Evolutionary conservation across 768 basidiomycete genomes (phyloP), one percentile per base, ranked within the genome.

Genomic region (Mycena vulgaris): DNA sequence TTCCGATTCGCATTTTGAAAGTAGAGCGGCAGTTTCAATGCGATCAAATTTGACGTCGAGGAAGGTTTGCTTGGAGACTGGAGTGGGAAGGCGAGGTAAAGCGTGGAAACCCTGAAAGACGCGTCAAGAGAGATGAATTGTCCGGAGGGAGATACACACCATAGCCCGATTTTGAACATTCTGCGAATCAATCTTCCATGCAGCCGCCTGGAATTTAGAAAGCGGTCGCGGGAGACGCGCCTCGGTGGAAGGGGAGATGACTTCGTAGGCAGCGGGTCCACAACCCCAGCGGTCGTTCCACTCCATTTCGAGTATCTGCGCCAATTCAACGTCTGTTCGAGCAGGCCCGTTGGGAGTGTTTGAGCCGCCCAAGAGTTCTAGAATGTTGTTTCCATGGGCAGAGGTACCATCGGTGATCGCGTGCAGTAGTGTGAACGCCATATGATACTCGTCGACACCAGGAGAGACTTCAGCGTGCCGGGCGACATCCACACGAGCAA

Each of bases 401-500:
- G 87, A 87, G 83, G 89, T 87, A 25, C 89, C 88, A 68, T 91
- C 90, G 39, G 88, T 89, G 39, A 90, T 78, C 74, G 86, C 89
- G 71, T 91, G 89, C 48, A 86, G 83, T 5, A 85, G 84, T 62
- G 85, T 84, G 42, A 90, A 81, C 75, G 87, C 77, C 48, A 90
- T 70, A 69, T 90, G 83, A 74, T 83, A 86, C 51, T 85, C 78
- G 4, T 70, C 73, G 23, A 69, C 67, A 21, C 66, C 66, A 19
- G 51, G 62, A 7, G 53, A 59, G 39, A 64, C 69, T 7, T 48
- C 35, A 25, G 70, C 75, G 42, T 33, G 52, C 14, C 55, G 53
- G 35, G 71, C 63, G 21, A 86, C 63, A 60, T 87, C 70, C 67
- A 89, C 80, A 66, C 80, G 83, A 5, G 88, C 83, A 5, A 90